Base-by-base conservation (phyloP, 2,329 filamentous ascomycete genomes). In the Ramularia endophylla region DNA sequence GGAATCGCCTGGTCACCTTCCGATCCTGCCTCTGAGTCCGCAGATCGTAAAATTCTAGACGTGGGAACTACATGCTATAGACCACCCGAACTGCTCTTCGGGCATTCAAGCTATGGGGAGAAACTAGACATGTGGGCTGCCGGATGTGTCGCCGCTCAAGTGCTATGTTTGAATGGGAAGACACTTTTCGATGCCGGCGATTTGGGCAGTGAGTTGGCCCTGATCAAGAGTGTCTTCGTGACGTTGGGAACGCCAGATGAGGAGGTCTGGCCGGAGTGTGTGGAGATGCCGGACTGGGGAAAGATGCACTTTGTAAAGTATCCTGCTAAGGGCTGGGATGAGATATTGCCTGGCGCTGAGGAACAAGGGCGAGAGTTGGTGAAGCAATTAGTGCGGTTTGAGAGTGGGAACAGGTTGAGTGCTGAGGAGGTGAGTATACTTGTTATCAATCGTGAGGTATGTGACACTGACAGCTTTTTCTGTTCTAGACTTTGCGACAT, bases 51-150 rank as follows among this genome's bases (percentile, higher is more conserved):
- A 65, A 84, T 95, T 38, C 82, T 92, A 6, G 94, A 98, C 61
- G 85, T 98, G 18, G 92, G 92, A 27, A 97, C 90, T 1, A 90
- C 89, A 0, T 79, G 85, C 36, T 98, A 98, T 65, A 80, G 94
- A 15, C 78, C 90, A 0, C 92, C 92, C 0, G 94, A 98, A 59
- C 77, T 89, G 1, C 72, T 98, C 5, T 97, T 98, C 60, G 92
- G 88, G 0, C 75, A 89, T 61, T 79, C 74, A 36, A 67, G 71
- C 0, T 98, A 98, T 58, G 77, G 74, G 2, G 62, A 76, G 0
- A 72, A 77, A 7, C 73, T 97, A 2, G 92, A 98, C 62, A 80
- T 97, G 66, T 98, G 94, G 92, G 85, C 81, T 3, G 75, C 84
- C 0, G 92, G 94, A 1, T 83, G 83, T 48, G 83, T 95, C 56